Evolutionary conservation across 257 asterid genomes (phyloP).

Genomic region (Fraxinus excelsior): DNA sequence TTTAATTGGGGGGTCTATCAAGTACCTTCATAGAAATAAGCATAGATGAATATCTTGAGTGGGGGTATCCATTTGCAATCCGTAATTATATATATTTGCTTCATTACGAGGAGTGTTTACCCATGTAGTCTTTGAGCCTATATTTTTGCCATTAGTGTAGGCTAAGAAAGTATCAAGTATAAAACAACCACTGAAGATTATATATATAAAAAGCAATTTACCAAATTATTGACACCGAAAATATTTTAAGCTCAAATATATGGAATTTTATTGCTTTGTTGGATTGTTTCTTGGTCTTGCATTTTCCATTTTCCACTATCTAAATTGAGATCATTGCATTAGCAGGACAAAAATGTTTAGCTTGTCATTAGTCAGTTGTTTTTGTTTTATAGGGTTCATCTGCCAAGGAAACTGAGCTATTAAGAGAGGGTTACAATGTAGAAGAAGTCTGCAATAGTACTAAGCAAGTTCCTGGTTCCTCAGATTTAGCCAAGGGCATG

Average conservation of each 20-base stretch:
- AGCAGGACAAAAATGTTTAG: neutral
- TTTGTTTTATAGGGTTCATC: conserved; percentile 58
- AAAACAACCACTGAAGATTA: neutral
- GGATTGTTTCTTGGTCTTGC: conserved; percentile 16
- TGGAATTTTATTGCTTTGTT: neutral
- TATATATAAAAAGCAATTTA: neutral
- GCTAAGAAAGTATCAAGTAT: neutral
- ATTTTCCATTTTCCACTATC: conserved; percentile 9
- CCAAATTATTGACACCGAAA: neutral
- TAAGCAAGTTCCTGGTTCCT: conserved; percentile 51
- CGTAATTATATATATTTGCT: neutral
- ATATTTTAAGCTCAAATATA: neutral
- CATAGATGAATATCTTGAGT: neutral
- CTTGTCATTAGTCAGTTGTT: conserved; percentile 22
- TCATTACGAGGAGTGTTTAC: neutral
- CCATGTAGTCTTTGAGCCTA: neutral
- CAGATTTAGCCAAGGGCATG: conserved; percentile 52
- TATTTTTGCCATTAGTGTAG: neutral
- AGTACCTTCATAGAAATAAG: neutral
- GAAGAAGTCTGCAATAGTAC: conserved; percentile 47
- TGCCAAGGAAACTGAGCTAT: conserved; percentile 64
- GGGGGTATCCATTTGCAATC: neutral
- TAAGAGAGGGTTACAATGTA: conserved; percentile 50
- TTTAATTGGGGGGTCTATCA: too few relatives aligned
- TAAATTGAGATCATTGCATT: conserved; percentile 9